Percentiles rank a stretch among this genome's conserved stretches.
phyloP scores from a whole-genome alignment of 106 monocot species.

The Allium fistulosum region DNA sequence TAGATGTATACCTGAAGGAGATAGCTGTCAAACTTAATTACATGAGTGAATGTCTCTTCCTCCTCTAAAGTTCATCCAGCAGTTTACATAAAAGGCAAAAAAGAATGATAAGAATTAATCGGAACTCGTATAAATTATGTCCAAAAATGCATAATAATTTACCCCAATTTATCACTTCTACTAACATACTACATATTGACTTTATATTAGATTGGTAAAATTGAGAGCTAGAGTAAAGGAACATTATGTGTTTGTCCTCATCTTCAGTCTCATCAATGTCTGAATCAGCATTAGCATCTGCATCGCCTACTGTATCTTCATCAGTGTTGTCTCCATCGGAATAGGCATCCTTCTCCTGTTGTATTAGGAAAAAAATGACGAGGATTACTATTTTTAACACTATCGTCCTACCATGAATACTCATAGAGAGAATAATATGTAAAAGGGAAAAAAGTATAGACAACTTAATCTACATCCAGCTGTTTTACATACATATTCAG shows the following conservation, averaged over 20 bases:
- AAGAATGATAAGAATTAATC: neutral
- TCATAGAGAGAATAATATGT: no score
- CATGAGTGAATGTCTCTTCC: no score
- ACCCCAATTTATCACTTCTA: neutral
- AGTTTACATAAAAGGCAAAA: neutral
- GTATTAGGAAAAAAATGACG: neutral
- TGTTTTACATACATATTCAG: no score
- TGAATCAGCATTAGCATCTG: neutral
- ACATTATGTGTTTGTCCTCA: constrained; percentile 13
- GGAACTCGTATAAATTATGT: no score
- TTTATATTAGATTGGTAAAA: no score
- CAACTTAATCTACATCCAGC: no score
- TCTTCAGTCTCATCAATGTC: constrained; percentile 2
- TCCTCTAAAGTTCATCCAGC: constrained; percentile 20
- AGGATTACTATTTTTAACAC: neutral
- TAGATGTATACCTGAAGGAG: no score
- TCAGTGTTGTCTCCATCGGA: neutral
- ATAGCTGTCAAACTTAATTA: no score
- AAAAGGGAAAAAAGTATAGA: no score
- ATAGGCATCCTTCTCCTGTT: constrained; percentile 6
- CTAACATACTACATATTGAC: neutral
- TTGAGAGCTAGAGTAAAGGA: neutral
- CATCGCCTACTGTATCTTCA: neutral
- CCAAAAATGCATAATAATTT: no score
- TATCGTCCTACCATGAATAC: no score